Base-by-base conservation (phyloP, 371 early-diverging fungal genomes). In the Mortierella sp. region DNA sequence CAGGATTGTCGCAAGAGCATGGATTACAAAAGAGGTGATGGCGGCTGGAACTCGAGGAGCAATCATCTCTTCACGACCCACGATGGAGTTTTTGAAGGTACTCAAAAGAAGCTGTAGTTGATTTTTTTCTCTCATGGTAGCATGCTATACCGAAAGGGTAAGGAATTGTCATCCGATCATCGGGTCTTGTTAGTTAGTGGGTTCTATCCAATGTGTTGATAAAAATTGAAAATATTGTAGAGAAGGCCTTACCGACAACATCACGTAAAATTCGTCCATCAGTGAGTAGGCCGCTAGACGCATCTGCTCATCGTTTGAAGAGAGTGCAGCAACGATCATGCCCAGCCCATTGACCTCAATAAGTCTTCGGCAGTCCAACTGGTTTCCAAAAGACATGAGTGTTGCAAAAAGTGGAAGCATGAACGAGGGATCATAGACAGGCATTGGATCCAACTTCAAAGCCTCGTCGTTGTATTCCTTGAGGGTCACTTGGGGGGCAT, bases 261-360 rank as follows among this genome's bases (percentile, higher is more conserved):
- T 62, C 12, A 80, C 77, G 72, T 90, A 92, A 52, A 89, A 89
- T 59, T 87, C 83, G 59, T 91, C 92, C 68, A 94, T 73, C 59
- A 92, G 82, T 28, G 89, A 91, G 74, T 88, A 92, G 0, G 84
- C 92, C 19, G 88, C 82, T 45, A 81, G 72, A 14, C 95, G 87
- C 44, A 90, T 84, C 44, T 81, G 69, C 2, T 83, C 84, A 57
- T 87, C 75, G 9, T 75, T 45, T 1, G 89, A 88, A 0, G 93
- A 87, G 47, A 95, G 74, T 0, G 89, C 86, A 53, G 88, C 85
- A 1, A 93, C 72, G 4, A 88, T 84, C 56, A 94, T 75, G 0
- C 94, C 94, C 1, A 94, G 69, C 1, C 87, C 87, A 64, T 93
- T 91, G 55, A 82, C 83, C 60, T 94, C 95, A n/a, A 95, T 83